Evolutionary conservation across 331 rosid species (phyloP).

Genomic region (Telfairia occidentalis): DNA sequence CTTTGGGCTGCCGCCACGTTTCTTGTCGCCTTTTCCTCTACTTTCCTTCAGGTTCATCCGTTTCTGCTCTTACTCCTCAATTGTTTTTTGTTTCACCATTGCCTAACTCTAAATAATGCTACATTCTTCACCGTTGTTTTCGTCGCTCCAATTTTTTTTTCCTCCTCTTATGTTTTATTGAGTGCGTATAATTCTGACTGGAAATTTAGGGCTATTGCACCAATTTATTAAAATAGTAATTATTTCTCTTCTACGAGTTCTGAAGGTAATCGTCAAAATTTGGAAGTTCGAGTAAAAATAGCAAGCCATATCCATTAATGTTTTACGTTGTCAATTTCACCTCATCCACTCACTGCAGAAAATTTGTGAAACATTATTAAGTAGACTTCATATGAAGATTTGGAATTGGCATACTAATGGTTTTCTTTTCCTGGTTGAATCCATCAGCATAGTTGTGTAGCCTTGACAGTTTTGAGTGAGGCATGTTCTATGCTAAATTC

Average conservation of each 20-base stretch:
- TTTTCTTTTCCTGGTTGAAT: background rate
- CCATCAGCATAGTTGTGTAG: background rate
- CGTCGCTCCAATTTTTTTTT: background rate
- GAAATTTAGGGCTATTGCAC: background rate
- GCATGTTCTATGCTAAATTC: slow-evolving; percentile 1
- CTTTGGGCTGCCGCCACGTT: slow-evolving; percentile 93
- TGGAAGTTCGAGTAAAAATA: background rate
- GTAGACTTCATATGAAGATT: background rate
- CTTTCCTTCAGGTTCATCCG: slow-evolving; percentile 51
- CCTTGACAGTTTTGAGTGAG: background rate
- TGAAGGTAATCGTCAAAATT: background rate
- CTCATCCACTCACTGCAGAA: background rate
- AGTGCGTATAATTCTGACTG: background rate
- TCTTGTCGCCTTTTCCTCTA: slow-evolving; percentile 78
- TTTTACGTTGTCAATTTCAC: background rate
- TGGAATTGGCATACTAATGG: background rate
- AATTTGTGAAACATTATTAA: background rate
- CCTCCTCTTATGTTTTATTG: background rate
- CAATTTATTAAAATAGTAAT: background rate
- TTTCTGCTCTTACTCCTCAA: background rate
- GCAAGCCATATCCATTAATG: background rate
- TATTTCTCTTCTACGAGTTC: background rate
- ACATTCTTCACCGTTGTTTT: background rate
- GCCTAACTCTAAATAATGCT: background rate
- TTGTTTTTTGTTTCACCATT: background rate